Evolutionary conservation across 805 yeast species (phyloP), one percentile per base, ranked within the genome.

Genomic region (Ogataea wickerhamii): DNA sequence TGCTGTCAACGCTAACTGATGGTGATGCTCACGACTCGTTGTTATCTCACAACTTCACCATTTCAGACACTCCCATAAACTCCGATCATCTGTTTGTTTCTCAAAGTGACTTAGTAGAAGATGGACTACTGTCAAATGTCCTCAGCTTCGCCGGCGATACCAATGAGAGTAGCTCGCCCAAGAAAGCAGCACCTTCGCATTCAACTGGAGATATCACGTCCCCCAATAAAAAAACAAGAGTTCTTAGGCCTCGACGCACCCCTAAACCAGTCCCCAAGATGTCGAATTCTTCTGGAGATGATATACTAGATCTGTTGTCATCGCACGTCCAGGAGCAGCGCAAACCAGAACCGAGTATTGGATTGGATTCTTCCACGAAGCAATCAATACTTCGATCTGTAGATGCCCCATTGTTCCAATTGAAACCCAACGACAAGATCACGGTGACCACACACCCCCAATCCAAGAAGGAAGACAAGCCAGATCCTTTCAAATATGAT

Each of bases 361-460:
- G 27, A 11, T 34, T 13, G 17, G 30, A 14, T 3, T 7, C 26
- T 10, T n/a, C 22, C 1, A 14, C 37, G 14, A 48, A 50, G 24
- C 70, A 67, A 2, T 41, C 54, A 17, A 44, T 76, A 22, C 56
- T 65, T 4, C 63, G 68, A 44, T 74, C 71, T 21, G 68, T 73
- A 0, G 74, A 79, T 24, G 73, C 71, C 4, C 84, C 84, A 3
- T 60, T 78, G 32, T 79, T 76, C 42, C 66, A 74, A 16, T 55
- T 76, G 24, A 63, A 47, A 5, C 40, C 34, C 22, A 7, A 18
- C 16, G 16, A 26, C 17, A 11, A 14, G 8, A 13, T 8, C n/a
- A 11, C 16, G 17, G n/a, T 7, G 11, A 13, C 29, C 8, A 11
- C 17, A 8, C 8, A 22, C 8, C 11, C 8, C 25, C 12, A 22